Base-by-base conservation (phyloP, 768 basidiomycete genomes). In the Amanita jacksonii region DNA sequence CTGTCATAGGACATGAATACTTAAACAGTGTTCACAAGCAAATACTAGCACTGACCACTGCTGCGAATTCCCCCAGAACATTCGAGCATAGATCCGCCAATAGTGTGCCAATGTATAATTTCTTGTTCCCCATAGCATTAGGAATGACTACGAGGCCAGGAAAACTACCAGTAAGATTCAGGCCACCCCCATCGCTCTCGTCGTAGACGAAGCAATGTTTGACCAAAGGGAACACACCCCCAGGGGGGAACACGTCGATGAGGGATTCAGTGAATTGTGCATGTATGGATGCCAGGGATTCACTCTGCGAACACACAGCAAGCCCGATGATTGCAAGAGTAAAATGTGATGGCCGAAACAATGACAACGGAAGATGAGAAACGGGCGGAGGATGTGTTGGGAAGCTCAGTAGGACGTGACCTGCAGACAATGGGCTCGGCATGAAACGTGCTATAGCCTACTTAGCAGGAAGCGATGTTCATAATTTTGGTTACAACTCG, bases 291-390 rank as follows among this genome's bases (percentile, higher is more conserved):
- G 72, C 59, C 19, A 78, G 57, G 6, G 36, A 38, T 45, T 78
- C 72, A 22, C 67, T 64, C 48, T 73, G 69, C 8, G 77, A 73
- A 53, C 76, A 83, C 23, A 80, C 74, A 19, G 90, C 79, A 24
- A 99, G 72, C 8, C 93, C 96, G 54, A 99, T 80, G 42, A 94
- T 80, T 16, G 85, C 90, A 13, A 97, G 65, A 2, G 91, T 81
- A 48, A 91, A 90, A 49, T 83, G 79, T 1, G 85, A 92, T 38
- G 77, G 77, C 32, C 79, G 77, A 51, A 97, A 68, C 35, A 93
- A 71, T 33, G 82, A 73, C 35, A 96, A 63, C 5, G 82, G 66
- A 8, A 69, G 54, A 52, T 90, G 80, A 22, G 81, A 74, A 45
- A 66, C 69, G n/a, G 81, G 77, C 3, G 75, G 79, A 3, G 82